These are phyloP conservation scores for Backusella psychrophila DNA, from an alignment of 192 early-diverging fungal genomes.

Conservation along the genomic window DNA sequence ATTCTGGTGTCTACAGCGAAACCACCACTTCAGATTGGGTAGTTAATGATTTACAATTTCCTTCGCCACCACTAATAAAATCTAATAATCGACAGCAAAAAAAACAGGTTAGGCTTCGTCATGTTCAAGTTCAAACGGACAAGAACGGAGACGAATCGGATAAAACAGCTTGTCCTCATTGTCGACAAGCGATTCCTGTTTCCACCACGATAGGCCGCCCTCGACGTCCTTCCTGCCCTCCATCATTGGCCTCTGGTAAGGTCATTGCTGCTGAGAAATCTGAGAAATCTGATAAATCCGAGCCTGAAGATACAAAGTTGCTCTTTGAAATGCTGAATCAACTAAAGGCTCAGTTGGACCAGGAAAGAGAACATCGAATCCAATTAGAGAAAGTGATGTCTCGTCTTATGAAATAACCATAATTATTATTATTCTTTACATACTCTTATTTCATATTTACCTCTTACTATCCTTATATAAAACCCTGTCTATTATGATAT, in stretches of 20 bases:
- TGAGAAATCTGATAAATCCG: background rate
- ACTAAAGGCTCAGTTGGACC: constrained; percentile 20
- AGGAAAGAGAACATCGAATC: constrained; percentile 31
- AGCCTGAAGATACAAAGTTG: background rate
- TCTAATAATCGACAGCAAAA: background rate
- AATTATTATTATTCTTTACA: background rate
- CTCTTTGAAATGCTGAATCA: constrained; percentile 19
- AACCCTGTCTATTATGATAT: background rate
- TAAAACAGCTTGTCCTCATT: constrained; percentile 12
- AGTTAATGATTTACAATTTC: constrained; percentile 2
- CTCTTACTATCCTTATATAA: background rate
- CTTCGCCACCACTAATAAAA: background rate
- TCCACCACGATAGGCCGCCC: background rate
- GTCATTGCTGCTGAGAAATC: background rate
- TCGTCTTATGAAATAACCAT: background rate
- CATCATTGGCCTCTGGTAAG: constrained; percentile 13
- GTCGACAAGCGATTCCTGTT: background rate
- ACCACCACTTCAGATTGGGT: background rate
- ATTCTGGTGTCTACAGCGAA: constrained; percentile 25
- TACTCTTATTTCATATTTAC: background rate
- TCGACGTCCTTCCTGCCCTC: constrained; percentile 15
- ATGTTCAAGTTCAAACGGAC: constrained; percentile 27
- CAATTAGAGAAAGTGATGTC: constrained; percentile 35
- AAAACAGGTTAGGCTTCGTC: constrained; percentile 14
- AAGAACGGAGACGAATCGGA: background rate